These are phyloP conservation scores for Multifurca ochricompacta DNA, from an alignment of 768 basidiomycete genomes.

Conservation along the genomic window DNA sequence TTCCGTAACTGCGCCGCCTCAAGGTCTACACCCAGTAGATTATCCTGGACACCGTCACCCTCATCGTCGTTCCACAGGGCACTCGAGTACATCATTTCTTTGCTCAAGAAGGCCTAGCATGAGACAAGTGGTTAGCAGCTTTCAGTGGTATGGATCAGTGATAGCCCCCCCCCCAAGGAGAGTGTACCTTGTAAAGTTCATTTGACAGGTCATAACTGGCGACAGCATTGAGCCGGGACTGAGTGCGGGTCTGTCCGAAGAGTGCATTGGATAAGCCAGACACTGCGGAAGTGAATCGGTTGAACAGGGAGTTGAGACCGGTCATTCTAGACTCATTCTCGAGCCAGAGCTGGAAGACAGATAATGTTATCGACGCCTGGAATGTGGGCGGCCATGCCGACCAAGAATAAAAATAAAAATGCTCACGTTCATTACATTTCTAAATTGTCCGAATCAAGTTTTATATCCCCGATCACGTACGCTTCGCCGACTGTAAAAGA, in stretches of 20 bases:
- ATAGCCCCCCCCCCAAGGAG: too few species aligned
- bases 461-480: conserved; percentile 30
- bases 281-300: conserved; percentile 22
- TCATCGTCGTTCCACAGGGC: conserved; percentile 77
- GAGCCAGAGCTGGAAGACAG: conserved; percentile 27
- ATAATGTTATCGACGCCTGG: too few species aligned
- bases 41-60: conserved; percentile 70
- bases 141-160: not conserved
- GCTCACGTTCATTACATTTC: conserved; percentile 29
- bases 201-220: conserved; percentile 95
- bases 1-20: conserved; percentile 81
- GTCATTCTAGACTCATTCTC: conserved; percentile 27
- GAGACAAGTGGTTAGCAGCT: not conserved
- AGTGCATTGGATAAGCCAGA: conserved; percentile 50
- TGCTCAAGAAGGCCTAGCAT: conserved; percentile 66
- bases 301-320: conserved; percentile 23
- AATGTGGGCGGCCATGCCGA: not conserved
- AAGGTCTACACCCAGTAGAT: conserved; percentile 55
- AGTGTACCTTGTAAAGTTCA: conserved; percentile 64
- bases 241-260: conserved; percentile 63
- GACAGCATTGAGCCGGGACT: conserved; percentile 68
- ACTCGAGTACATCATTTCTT: conserved; percentile 95
- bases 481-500: conserved; percentile 29
- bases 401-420: not conserved
- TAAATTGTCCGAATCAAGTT: conserved; percentile 25